A percentile compares a stretch with the other conserved stretches of the same genome.
These are phyloP conservation scores for Hericium alpestre DNA, from an alignment of 768 basidiomycete genomes.

Conservation along the genomic window DNA sequence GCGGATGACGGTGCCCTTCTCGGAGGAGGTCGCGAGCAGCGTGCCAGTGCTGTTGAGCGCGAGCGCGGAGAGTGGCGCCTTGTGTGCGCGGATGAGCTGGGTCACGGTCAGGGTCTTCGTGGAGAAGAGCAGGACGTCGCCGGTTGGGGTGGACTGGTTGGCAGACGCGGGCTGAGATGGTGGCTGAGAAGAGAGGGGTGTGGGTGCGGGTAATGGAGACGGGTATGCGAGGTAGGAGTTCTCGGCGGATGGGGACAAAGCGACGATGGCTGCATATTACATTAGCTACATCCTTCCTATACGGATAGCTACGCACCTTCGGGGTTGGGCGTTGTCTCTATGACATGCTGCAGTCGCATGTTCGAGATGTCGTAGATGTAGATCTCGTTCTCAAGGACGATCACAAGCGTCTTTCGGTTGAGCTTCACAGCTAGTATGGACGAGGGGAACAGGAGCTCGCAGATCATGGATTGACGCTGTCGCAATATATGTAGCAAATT, in stretches of 20 bases:
- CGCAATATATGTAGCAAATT: too few relatives aligned
- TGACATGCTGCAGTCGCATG: conserved; percentile 94
- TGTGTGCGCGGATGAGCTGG: conserved; percentile 97
- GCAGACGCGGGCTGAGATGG: conserved; percentile 24
- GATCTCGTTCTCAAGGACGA: conserved; percentile 93
- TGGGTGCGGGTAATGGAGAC: conserved; percentile 80
- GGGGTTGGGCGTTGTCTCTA: conserved; percentile 93
- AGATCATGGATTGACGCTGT: conserved; percentile 95
- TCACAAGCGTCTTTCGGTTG: conserved; percentile 92
- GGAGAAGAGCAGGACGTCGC: conserved; percentile 92
- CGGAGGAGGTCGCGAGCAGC: conserved; percentile 84
- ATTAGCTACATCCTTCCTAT: not conserved
- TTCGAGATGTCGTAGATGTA: conserved; percentile 99
- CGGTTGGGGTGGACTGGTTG: conserved; percentile 33
- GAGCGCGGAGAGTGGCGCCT: conserved; percentile 81
- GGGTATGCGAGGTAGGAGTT: conserved; percentile 94
- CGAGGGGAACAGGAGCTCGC: conserved; percentile 94
- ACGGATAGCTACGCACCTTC: conserved; percentile 53
- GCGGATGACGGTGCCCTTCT: conserved; percentile 94
- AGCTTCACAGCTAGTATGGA: conserved; percentile 96
- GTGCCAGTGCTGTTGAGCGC: conserved; percentile 81
- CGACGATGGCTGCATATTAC: conserved; percentile 68
- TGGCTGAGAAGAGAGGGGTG: conserved; percentile 37
- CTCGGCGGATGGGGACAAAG: conserved; percentile 88
- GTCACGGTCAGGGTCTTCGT: conserved; percentile 84